Evolutionary conservation across 257 asterid species (phyloP), one percentile per base, ranked within the genome.

Genomic region (Buddleja alternifolia): DNA sequence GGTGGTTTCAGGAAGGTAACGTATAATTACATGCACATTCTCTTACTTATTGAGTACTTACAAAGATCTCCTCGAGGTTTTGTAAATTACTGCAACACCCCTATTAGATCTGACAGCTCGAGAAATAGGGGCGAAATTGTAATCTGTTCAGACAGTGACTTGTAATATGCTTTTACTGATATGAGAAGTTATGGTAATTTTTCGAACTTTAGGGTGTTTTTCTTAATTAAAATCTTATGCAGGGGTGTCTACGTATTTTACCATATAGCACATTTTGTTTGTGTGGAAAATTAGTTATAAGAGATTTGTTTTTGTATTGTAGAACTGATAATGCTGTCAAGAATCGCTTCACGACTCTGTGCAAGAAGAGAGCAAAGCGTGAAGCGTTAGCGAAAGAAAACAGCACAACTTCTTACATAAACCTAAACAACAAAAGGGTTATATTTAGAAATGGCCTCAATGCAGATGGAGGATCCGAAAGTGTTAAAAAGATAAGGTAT

Each of bases 1-100:
- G 87, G 98, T 90, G 77, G 97, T 93, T 76, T 84, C 96, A 59
- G 98, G 98, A 84, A 90, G 98, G 97, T 93, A 86, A 89, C 37
- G 25, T 15, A 69, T 23, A 32, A n/a, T n/a, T n/a, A n/a, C n/a
- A n/a, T n/a, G n/a, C n/a, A n/a, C n/a, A n/a, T n/a, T n/a, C n/a
- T n/a, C n/a, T n/a, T n/a, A n/a, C n/a, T n/a, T n/a, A n/a, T n/a
- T n/a, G n/a, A n/a, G n/a, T n/a, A n/a, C n/a, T n/a, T n/a, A n/a
- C n/a, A n/a, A n/a, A n/a, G n/a, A n/a, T n/a, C n/a, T n/a, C n/a
- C n/a, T n/a, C n/a, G n/a, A n/a, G n/a, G n/a, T n/a, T n/a, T n/a
- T n/a, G n/a, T n/a, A n/a, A n/a, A n/a, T n/a, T n/a, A n/a, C n/a
- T n/a, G n/a, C n/a, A n/a, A n/a, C n/a, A n/a, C n/a, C n/a, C n/a